Base-by-base conservation (phyloP, 1,284 basidiomycete genomes). In the Butyriboletus appendiculatus region DNA sequence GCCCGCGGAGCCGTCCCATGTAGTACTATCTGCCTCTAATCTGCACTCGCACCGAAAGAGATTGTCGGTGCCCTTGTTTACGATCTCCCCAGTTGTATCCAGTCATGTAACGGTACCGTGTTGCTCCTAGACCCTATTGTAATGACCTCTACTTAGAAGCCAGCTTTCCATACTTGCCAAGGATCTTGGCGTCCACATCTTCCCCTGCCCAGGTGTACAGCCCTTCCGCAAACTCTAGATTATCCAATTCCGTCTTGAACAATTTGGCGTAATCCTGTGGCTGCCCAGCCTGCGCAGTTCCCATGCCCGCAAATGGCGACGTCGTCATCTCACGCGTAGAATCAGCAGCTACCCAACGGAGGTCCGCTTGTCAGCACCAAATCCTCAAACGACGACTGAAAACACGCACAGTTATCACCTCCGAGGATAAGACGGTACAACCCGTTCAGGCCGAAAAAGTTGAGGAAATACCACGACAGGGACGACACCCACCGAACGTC, bases 401-500 rank as follows among this genome's bases (percentile, higher is more conserved):
- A 41, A 37, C 32, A 76, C 87, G 67, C 63, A 96, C 95, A 83
- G 67, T 97, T 96, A 57, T 95, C 93, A 45, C 84, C 84, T 9
- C 97, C 97, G 54, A 99, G 86, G 50, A 99, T 84, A 51, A 98
- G 85, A 55, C 90, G 88, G 78, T 98, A 98, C 14, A 99, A 76
- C 16, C 96, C 95, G 67, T 98, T 98, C 55, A 99, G 77, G 50
- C 97, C 97, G 70, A 99, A 99, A 71, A 98, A 92, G 76, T 98
- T 98, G 64, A 99, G 84, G 75, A 99, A 99, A 76, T 99, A 99
- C 97, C 97, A 99, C 30, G 94, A 96, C 55, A 99, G 79, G 11
- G 96, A 97, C 14, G 96, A 98, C 33, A 99, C 97, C 96, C 97
- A 99, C 74, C 92, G 85, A 18, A 98, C 96, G 70, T 98, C 94